phyloP scores from a whole-genome alignment of 2,329 filamentous ascomycete species.

The Phialemonium atrogriseum region DNA sequence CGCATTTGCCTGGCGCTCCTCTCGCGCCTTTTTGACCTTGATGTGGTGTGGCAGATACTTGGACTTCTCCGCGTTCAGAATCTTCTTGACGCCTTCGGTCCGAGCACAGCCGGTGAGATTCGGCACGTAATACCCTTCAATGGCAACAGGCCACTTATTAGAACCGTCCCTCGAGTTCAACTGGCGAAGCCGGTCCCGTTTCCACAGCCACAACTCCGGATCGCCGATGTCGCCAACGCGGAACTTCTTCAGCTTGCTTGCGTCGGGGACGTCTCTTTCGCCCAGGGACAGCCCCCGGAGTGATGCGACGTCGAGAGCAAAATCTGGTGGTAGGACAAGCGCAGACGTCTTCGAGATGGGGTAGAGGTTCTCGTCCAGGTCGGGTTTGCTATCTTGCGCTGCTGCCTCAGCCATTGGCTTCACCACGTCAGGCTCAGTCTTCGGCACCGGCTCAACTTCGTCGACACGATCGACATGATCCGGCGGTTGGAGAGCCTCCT shows the following conservation, averaged over 20 bases:
- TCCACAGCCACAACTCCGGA: slow-evolving; percentile 49
- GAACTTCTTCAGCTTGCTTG: slow-evolving; percentile 39
- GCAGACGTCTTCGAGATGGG: slow-evolving; percentile 39
- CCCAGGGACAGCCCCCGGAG: slow-evolving; percentile 36
- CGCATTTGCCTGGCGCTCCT: slow-evolving; percentile 72
- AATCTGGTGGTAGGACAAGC: slow-evolving; percentile 34
- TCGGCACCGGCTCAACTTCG: slow-evolving; percentile 21
- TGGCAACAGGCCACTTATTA: slow-evolving; percentile 23
- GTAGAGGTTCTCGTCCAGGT: slow-evolving; percentile 37
- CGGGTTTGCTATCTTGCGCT: slow-evolving; percentile 19
- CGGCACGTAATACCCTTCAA: slow-evolving; percentile 69
- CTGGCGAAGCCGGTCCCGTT: slow-evolving; percentile 44
- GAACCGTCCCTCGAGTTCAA: slow-evolving; percentile 36
- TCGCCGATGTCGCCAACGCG: slow-evolving; percentile 34
- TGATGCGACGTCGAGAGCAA: slow-evolving; percentile 35
- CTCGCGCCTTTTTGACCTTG: slow-evolving; percentile 84
- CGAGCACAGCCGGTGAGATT: slow-evolving; percentile 80
- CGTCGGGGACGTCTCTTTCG: slow-evolving; percentile 38
- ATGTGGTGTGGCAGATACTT: slow-evolving; percentile 97
- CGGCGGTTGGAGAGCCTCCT: slow-evolving; percentile 29
- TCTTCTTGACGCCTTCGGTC: slow-evolving; percentile 91
- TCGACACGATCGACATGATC: slow-evolving; percentile 21
- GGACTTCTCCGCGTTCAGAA: slow-evolving; percentile 93
- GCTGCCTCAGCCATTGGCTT: slow-evolving; percentile 3
- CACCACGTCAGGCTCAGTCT: slow-evolving; percentile 13